Conservation (phyloP, 805 yeast species). For the Saturnispora hagleri region DNA sequence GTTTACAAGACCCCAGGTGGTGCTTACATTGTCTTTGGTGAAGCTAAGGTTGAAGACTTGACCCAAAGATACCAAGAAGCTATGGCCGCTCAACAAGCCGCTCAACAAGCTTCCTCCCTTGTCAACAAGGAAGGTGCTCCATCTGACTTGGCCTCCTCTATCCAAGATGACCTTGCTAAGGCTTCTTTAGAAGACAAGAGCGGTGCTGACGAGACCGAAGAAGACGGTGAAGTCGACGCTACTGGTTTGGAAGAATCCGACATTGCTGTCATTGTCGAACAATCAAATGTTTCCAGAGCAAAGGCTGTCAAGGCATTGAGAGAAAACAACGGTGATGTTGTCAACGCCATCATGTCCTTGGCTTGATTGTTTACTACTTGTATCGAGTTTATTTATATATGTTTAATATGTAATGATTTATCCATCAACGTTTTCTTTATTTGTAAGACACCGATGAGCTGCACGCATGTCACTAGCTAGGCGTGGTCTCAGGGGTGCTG, state of each 20-base stretch:
- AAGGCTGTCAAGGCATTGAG: slow-evolving; percentile 89
- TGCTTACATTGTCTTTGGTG: slow-evolving; percentile 94
- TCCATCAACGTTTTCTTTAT: not conserved
- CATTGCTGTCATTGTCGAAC: slow-evolving; percentile 80
- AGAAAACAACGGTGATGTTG: slow-evolving; percentile 87
- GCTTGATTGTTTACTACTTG: slow-evolving; percentile 13
- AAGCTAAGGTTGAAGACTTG: slow-evolving; percentile 92
- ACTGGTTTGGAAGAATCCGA: slow-evolving; percentile 77
- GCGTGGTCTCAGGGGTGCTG: too few relatives aligned
- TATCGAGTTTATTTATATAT: not conserved
- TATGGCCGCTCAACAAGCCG: slow-evolving; percentile 67
- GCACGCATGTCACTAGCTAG: too few relatives aligned
- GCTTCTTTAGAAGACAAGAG: slow-evolving; percentile 37
- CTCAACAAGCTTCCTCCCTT: slow-evolving; percentile 38
- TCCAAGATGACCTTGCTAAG: slow-evolving; percentile 73
- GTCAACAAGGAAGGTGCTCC: slow-evolving; percentile 28
- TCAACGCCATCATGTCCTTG: slow-evolving; percentile 88
- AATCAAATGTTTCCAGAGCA: slow-evolving; percentile 79
- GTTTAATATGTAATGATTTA: not conserved
- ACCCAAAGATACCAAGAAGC: slow-evolving; percentile 79
- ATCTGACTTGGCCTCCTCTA: slow-evolving; percentile 45
- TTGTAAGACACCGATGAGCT: not conserved
- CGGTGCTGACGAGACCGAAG: slow-evolving; percentile 35
- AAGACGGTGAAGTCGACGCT: slow-evolving; percentile 65
- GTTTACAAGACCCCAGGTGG: slow-evolving; percentile 92